Evolutionary conservation across 192 early-diverging fungal species (phyloP).

Genomic region (Backusella tuberculispora): DNA sequence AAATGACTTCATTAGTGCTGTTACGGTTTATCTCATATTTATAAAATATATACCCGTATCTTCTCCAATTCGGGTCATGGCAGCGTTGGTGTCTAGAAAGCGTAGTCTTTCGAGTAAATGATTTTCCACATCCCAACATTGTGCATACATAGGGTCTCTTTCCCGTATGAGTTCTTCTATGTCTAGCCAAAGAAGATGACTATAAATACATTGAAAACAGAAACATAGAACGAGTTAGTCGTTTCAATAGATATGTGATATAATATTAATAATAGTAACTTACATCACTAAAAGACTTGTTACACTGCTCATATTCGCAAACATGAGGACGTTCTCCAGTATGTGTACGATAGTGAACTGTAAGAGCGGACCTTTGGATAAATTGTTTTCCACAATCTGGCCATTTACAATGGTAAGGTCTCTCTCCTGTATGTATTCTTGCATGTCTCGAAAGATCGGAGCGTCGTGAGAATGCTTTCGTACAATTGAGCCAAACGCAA

Average conservation of each 20-base stretch:
- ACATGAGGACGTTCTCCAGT: slow-evolving; percentile 70
- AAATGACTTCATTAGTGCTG: neutral
- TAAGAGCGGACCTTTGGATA: slow-evolving; percentile 77
- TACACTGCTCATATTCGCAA: slow-evolving; percentile 66
- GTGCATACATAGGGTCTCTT: slow-evolving; percentile 69
- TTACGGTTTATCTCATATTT: neutral
- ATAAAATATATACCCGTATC: slow-evolving; percentile 21
- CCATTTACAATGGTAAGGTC: slow-evolving; percentile 70
- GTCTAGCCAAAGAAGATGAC: slow-evolving; percentile 72
- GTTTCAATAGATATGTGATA: neutral
- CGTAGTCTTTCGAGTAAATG: slow-evolving; percentile 65
- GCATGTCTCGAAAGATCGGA: slow-evolving; percentile 73
- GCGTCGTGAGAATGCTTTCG: slow-evolving; percentile 69
- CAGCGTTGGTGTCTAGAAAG: slow-evolving; percentile 59
- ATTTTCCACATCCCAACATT: slow-evolving; percentile 66
- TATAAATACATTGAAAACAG: neutral
- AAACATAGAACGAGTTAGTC: neutral
- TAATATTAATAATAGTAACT: neutral
- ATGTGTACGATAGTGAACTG: slow-evolving; percentile 76
- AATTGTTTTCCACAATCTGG: slow-evolving; percentile 73
- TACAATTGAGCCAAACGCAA: slow-evolving; percentile 65
- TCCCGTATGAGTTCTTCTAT: slow-evolving; percentile 70
- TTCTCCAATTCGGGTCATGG: slow-evolving; percentile 43
- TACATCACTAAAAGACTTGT: slow-evolving; percentile 72
- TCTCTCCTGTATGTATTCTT: slow-evolving; percentile 75